Conservation (phyloP, 176 grass and related monocot genomes). For the Cymbopogon citratus region DNA sequence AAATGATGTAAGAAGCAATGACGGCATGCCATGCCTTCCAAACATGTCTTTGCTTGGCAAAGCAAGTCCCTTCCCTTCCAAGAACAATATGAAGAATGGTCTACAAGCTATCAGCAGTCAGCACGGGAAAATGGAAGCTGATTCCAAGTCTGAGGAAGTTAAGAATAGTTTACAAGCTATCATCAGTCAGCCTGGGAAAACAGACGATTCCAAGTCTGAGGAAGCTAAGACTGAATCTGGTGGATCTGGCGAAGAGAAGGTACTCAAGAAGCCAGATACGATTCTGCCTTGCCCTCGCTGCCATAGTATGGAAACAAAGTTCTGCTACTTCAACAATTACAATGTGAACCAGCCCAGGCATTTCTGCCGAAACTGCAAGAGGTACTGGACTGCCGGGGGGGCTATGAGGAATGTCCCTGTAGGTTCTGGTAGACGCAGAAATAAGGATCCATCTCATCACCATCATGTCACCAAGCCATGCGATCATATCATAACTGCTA, state of each 20-base stretch:
- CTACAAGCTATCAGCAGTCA: constrained; percentile 4
- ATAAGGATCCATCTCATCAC: constrained; percentile 50
- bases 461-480: constrained; percentile 38
- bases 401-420: constrained; percentile 74
- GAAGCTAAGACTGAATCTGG: constrained; percentile 32
- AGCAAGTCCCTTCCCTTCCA: constrained; percentile 19
- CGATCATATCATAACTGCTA: constrained; percentile 5
- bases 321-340: constrained; percentile 97
- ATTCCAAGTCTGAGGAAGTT: constrained; percentile 34
- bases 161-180: constrained; percentile 13
- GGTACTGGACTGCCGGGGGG: constrained; percentile 87
- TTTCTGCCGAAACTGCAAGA: constrained; percentile 78
- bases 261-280: constrained; percentile 68
- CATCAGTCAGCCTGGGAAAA: constrained; percentile 23
- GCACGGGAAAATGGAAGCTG: constrained; percentile 16
- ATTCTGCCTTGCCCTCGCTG: constrained; percentile 77
- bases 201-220: constrained; percentile 21
- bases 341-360: constrained; percentile 89
- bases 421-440: constrained; percentile 76
- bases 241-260: constrained; percentile 35
- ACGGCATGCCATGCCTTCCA: constrained; percentile 4
- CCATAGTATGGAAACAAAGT: constrained; percentile 90
- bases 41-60: constrained; percentile 11
- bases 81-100: constrained; percentile 28
- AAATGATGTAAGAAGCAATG: constrained; percentile 25